Conservation (phyloP, 169 alveolate genomes). For the Eimeria necatrix region DNA sequence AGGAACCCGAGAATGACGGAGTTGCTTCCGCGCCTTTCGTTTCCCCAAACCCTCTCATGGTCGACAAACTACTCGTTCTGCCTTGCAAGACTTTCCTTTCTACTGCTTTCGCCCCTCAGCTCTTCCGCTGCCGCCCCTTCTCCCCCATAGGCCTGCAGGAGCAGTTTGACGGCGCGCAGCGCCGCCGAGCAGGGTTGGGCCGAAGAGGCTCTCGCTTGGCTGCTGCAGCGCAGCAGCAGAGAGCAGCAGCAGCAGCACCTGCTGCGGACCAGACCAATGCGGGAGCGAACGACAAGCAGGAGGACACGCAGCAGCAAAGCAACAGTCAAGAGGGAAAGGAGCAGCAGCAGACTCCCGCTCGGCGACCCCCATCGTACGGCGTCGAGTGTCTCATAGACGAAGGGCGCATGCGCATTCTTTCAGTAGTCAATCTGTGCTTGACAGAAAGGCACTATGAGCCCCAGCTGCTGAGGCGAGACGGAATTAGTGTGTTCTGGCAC, state of each 20-base stretch:
- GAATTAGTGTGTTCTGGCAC: conserved; percentile 34
- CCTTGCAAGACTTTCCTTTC: conserved; percentile 65
- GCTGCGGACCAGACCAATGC: neutral
- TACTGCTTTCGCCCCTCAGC: conserved; percentile 44
- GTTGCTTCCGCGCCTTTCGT: conserved; percentile 1
- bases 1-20: conserved; percentile 11
- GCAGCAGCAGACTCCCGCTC: neutral
- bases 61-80: conserved; percentile 26
- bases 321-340: conserved; percentile 2
- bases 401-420: conserved; percentile 55
- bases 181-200: conserved; percentile 36
- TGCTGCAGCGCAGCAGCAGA: neutral
- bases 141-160: conserved; percentile 52
- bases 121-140: conserved; percentile 60
- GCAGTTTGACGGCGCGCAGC: conserved; percentile 57
- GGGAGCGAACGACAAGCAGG: neutral
- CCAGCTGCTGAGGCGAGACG: conserved; percentile 40
- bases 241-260: neutral
- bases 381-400: conserved; percentile 54
- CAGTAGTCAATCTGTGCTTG: conserved; percentile 26
- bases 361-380: conserved; percentile 9
- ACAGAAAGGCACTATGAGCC: conserved; percentile 60
- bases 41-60: conserved; percentile 48
- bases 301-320: neutral
- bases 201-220: neutral